phyloP scores from a whole-genome alignment of 768 basidiomycete species.

The Tephrocybe sp. region DNA sequence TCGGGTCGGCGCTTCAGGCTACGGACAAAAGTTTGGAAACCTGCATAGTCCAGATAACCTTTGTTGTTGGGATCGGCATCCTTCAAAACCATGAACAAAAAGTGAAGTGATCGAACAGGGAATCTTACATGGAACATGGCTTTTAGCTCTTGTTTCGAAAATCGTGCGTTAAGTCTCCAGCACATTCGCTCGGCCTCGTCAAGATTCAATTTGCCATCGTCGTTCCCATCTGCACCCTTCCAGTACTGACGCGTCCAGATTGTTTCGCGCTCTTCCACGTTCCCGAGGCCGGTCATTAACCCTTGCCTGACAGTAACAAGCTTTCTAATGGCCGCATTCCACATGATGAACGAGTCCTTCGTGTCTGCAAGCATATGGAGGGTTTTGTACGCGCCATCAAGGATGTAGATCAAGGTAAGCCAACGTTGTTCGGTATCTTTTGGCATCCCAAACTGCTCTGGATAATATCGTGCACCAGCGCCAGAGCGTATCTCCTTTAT shows the following conservation, averaged over 20 bases:
- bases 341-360: conserved; percentile 41
- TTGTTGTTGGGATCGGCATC: conserved; percentile 56
- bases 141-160: conserved; percentile 49
- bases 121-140: conserved; percentile 55
- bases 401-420: conserved; percentile 84
- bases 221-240: conserved; percentile 65
- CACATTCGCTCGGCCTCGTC: conserved; percentile 73
- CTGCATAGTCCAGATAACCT: conserved; percentile 69
- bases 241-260: conserved; percentile 84
- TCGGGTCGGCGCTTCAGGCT: conserved; percentile 84
- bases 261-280: conserved; percentile 58
- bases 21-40: conserved; percentile 82
- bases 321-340: conserved; percentile 59
- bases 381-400: conserved; percentile 77
- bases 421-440: conserved; percentile 65
- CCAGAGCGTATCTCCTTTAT: conserved; percentile 86
- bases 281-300: conserved; percentile 65
- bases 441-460: conserved; percentile 64
- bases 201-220: conserved; percentile 63
- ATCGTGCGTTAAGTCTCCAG: conserved; percentile 63
- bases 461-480: conserved; percentile 66
- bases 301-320: conserved; percentile 65
- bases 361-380: conserved; percentile 80
- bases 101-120: background rate
- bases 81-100: conserved; percentile 31